A percentile compares a stretch with the other conserved stretches of the same genome.
These are phyloP conservation scores for Fusarium mangiferae DNA, from an alignment of 2,329 filamentous ascomycete species.

Conservation along the genomic window DNA sequence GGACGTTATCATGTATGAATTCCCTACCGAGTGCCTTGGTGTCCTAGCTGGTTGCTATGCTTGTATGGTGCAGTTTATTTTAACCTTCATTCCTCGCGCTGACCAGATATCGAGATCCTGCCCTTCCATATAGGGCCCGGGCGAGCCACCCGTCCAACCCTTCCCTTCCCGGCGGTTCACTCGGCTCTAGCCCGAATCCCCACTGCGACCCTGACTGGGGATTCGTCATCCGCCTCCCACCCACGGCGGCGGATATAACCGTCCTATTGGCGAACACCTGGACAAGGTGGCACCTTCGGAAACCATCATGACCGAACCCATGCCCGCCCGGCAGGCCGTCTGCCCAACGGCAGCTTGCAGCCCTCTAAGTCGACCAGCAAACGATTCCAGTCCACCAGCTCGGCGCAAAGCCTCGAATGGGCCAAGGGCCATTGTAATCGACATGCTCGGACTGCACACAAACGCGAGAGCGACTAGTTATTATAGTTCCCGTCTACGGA, in stretches of 20 bases:
- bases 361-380: slow-evolving; percentile 35
- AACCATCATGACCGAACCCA: slow-evolving; percentile 41
- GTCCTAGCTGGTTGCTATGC: neutral
- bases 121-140: slow-evolving; percentile 30
- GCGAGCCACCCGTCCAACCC: slow-evolving; percentile 38
- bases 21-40: slow-evolving; percentile 1
- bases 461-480: slow-evolving; percentile 20
- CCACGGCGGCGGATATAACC: slow-evolving; percentile 48
- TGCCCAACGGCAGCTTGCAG: slow-evolving; percentile 44
- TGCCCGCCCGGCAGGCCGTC: slow-evolving; percentile 37
- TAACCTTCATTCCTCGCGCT: slow-evolving; percentile 28
- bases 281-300: slow-evolving; percentile 42
- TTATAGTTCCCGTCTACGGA: slow-evolving; percentile 24
- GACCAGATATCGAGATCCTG: slow-evolving; percentile 45
- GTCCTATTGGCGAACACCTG: slow-evolving; percentile 49
- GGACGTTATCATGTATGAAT: neutral
- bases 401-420: slow-evolving; percentile 46
- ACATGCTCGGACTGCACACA: slow-evolving; percentile 26
- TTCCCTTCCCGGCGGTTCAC: slow-evolving; percentile 50
- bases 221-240: slow-evolving; percentile 48
- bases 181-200: slow-evolving; percentile 53
- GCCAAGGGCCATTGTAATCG: slow-evolving; percentile 41
- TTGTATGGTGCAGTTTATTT: slow-evolving; percentile 1
- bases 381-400: slow-evolving; percentile 37
- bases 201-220: slow-evolving; percentile 47